These are phyloP conservation scores for Mycosphaerella sp. DNA, from an alignment of 2,329 filamentous ascomycete genomes.

Conservation along the genomic window DNA sequence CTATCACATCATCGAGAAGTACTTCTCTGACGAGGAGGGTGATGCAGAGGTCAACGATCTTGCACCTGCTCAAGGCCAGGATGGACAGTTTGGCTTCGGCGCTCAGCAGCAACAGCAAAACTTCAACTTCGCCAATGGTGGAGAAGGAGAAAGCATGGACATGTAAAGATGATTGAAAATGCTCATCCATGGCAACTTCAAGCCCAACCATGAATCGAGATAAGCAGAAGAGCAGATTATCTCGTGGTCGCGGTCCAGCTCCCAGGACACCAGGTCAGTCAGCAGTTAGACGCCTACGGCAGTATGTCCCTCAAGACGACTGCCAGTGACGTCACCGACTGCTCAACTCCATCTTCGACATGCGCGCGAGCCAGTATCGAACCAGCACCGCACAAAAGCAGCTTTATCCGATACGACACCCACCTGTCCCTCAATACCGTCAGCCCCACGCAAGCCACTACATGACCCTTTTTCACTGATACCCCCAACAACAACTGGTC, in stretches of 20 bases:
- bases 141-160: conserved; percentile 63
- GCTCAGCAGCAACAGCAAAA: conserved; percentile 65
- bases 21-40: conserved; percentile 98
- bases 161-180: conserved; percentile 1
- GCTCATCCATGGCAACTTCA: neutral
- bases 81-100: conserved; percentile 74
- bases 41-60: conserved; percentile 74
- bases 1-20: conserved; percentile 99
- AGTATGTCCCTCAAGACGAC: conserved; percentile 2
- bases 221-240: conserved; percentile 7
- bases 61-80: conserved; percentile 63
- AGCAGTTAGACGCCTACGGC: conserved; percentile 5
- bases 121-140: conserved; percentile 87
- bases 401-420: conserved; percentile 2
- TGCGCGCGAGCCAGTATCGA: conserved; percentile 23
- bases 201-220: neutral
- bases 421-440: conserved; percentile 1
- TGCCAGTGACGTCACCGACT: neutral
- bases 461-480: conserved; percentile 15
- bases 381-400: conserved; percentile 8
- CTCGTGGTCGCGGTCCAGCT: conserved; percentile 5
- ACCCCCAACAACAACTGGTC: conserved; percentile 18
- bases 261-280: conserved; percentile 13
- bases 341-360: conserved; percentile 3
- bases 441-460: conserved; percentile 5